A percentile compares a stretch with the other conserved stretches of the same genome.
Conservation (phyloP, 75 land plant species). For the Sequoiadendron giganteum region DNA sequence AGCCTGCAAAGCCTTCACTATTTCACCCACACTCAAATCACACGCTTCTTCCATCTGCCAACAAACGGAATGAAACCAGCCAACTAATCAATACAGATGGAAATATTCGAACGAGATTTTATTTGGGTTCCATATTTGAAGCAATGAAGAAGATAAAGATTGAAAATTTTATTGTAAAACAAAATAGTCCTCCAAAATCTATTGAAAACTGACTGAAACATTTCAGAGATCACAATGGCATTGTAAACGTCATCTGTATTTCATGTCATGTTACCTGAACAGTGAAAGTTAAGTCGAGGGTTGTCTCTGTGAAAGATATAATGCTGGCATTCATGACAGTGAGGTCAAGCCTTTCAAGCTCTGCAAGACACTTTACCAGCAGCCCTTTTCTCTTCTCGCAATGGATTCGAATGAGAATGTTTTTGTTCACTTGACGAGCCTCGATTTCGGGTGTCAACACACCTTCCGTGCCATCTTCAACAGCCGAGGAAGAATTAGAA, state of each 20-base stretch:
- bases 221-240: not conserved
- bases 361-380: slow-evolving; percentile 42
- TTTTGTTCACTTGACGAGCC: slow-evolving; percentile 49
- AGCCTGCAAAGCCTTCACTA: slow-evolving; percentile 5
- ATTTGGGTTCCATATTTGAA: too few species aligned
- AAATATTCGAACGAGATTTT: too few species aligned
- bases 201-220: not conserved
- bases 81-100: not conserved
- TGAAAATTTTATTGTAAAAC: too few species aligned
- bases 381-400: slow-evolving; percentile 60
- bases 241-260: too few species aligned
- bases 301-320: slow-evolving; percentile 48
- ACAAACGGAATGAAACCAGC: not conserved
- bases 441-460: slow-evolving; percentile 52
- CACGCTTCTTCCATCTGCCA: slow-evolving; percentile 2
- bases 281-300: slow-evolving; percentile 52
- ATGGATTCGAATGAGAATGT: slow-evolving; percentile 61
- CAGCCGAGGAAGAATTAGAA: not conserved
- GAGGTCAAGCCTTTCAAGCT: slow-evolving; percentile 59
- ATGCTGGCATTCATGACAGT: slow-evolving; percentile 38
- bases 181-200: too few species aligned
- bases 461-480: not conserved
- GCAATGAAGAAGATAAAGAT: too few species aligned
- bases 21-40: not conserved
- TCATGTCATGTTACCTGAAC: slow-evolving; percentile 19